These are phyloP conservation scores for Gloeostereum incarnatum DNA, from an alignment of 768 basidiomycete genomes.

Conservation along the genomic window DNA sequence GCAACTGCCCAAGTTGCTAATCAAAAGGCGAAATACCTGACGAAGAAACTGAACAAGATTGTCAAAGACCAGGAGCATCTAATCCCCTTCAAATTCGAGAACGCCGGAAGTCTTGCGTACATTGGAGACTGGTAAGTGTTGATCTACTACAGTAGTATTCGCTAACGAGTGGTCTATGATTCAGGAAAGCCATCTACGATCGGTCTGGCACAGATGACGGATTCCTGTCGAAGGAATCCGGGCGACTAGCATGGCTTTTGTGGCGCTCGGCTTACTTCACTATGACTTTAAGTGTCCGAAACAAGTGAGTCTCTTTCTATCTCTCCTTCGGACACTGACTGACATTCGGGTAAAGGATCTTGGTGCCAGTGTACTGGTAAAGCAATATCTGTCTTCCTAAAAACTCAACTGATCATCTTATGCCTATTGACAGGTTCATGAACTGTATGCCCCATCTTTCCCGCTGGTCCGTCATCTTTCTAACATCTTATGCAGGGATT, in stretches of 20 bases:
- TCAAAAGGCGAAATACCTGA: conserved; percentile 65
- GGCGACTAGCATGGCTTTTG: conserved; percentile 66
- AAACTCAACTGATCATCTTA: conserved; percentile 4
- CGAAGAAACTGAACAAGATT: conserved; percentile 56
- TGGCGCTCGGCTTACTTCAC: conserved; percentile 82
- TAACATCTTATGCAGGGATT: conserved; percentile 44
- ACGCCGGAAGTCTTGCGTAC: conserved; percentile 72
- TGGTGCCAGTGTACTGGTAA: conserved; percentile 63
- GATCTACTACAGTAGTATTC: conserved; percentile 1
- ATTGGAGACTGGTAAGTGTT: conserved; percentile 58
- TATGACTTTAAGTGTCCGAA: conserved; percentile 61
- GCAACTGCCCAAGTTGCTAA: conserved; percentile 86
- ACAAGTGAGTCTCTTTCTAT: conserved; percentile 38
- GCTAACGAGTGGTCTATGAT: conserved; percentile 4
- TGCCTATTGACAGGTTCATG: conserved; percentile 40
- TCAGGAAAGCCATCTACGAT: conserved; percentile 74
- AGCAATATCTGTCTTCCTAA: conserved; percentile 14
- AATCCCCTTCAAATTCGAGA: conserved; percentile 60
- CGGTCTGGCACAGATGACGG: conserved; percentile 39
- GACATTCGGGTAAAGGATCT: conserved; percentile 29
- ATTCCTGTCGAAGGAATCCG: conserved; percentile 49
- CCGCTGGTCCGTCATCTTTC: conserved; percentile 7
- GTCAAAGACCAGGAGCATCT: conserved; percentile 35
- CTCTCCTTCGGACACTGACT: neutral
- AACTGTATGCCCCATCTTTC: conserved; percentile 38